phyloP scores from a whole-genome alignment of 2,329 filamentous ascomycete species.

The Pseudogymnoascus sp. region DNA sequence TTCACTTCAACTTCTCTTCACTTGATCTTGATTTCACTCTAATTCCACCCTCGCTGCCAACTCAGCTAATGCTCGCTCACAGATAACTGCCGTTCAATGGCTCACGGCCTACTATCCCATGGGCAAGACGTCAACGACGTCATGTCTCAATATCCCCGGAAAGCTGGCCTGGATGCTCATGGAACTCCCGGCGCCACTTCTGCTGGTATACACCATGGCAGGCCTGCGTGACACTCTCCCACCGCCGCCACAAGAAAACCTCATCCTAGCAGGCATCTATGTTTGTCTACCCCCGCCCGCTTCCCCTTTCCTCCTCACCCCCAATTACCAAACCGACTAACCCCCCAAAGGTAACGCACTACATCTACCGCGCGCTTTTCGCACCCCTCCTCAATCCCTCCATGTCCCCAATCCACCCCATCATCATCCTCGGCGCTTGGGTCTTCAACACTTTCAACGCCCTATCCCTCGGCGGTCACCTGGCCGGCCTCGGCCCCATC shows the following conservation, averaged over 20 bases:
- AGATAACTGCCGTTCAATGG: slow-evolving; percentile 73
- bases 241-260: slow-evolving; percentile 67
- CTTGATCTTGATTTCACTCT: background rate
- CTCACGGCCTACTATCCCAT: slow-evolving; percentile 70
- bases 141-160: slow-evolving; percentile 76
- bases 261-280: slow-evolving; percentile 62
- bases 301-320: background rate
- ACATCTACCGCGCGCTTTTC: slow-evolving; percentile 79
- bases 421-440: slow-evolving; percentile 56
- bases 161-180: slow-evolving; percentile 81
- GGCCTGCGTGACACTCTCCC: slow-evolving; percentile 52
- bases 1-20: background rate
- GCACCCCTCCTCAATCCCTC: slow-evolving; percentile 77
- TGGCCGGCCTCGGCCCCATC: slow-evolving; percentile 65
- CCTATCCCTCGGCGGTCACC: slow-evolving; percentile 67
- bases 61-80: background rate
- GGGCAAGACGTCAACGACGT: slow-evolving; percentile 78
- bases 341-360: slow-evolving; percentile 60
- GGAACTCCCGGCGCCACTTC: slow-evolving; percentile 72
- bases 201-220: slow-evolving; percentile 70
- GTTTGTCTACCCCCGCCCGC: slow-evolving; percentile 24
- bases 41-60: background rate
- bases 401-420: slow-evolving; percentile 79
- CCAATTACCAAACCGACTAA: background rate
- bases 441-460: slow-evolving; percentile 77